Evolutionary conservation across 805 yeast species (phyloP).

Genomic region (Candida silvicultrix): DNA sequence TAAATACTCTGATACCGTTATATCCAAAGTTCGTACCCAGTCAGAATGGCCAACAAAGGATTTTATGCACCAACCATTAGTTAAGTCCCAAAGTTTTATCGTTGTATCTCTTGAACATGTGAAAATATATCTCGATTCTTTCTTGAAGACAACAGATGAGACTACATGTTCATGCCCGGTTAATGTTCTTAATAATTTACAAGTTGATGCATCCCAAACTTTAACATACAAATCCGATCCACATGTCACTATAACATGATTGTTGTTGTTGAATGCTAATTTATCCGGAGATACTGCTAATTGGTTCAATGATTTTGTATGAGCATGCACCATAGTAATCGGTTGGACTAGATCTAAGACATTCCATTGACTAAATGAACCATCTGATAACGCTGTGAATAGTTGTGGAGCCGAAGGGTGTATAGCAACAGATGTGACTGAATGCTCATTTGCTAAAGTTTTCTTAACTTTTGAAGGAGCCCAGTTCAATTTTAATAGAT

Average conservation of each 20-base stretch:
- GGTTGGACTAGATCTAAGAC: constrained; percentile 52
- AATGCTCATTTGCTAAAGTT: constrained; percentile 30
- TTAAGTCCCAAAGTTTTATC: constrained; percentile 60
- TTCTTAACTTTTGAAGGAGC: constrained; percentile 19
- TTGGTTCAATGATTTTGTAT: constrained; percentile 60
- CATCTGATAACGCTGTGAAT: constrained; percentile 60
- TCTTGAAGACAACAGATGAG: constrained; percentile 52
- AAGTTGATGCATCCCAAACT: constrained; percentile 59
- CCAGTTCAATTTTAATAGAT: constrained; percentile 18
- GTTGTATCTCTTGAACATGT: constrained; percentile 61
- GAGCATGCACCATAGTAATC: constrained; percentile 62
- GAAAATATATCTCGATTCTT: constrained; percentile 41
- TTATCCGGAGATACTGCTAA: constrained; percentile 48
- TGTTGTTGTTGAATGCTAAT: constrained; percentile 14
- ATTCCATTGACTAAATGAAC: constrained; percentile 71
- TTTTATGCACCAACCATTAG: constrained; percentile 58
- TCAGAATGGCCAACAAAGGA: constrained; percentile 78
- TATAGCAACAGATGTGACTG: constrained; percentile 56
- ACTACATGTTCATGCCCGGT: constrained; percentile 88
- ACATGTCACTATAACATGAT: constrained; percentile 36
- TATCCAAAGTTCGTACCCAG: constrained; percentile 74
- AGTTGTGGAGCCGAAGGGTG: constrained; percentile 72
- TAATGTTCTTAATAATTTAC: constrained; percentile 52
- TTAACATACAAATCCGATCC: constrained; percentile 52
- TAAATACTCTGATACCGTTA: constrained; percentile 47